Percentiles rank a stretch among this genome's conserved stretches.
Conservation (phyloP, 139 green algal species). For the Tetraselmis chui region DNA sequence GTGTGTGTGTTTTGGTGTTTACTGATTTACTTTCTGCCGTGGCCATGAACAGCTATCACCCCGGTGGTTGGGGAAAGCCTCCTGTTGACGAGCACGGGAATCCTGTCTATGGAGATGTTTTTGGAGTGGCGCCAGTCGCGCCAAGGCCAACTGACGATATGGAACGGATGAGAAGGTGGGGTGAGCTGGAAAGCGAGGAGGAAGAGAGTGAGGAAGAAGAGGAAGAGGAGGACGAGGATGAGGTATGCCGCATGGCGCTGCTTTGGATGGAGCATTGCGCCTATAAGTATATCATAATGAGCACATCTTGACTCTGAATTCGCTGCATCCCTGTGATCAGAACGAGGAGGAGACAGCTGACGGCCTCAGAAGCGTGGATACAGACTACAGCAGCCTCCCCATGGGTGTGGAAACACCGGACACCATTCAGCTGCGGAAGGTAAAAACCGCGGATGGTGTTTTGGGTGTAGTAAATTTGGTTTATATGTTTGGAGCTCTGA, state of each 20-base stretch:
- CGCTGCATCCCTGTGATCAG: slow-evolving; percentile 20
- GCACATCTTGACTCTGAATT: slow-evolving; percentile 34
- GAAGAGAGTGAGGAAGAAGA: slow-evolving; percentile 51
- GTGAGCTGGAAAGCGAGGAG: slow-evolving; percentile 66
- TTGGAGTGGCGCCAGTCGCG: slow-evolving; percentile 46
- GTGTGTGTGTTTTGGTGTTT: too few species aligned
- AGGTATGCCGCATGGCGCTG: slow-evolving; percentile 33
- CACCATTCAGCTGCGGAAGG: slow-evolving; percentile 86
- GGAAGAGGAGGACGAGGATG: slow-evolving; percentile 48
- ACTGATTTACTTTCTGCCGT: too few species aligned
- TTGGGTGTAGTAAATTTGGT: slow-evolving; percentile 5
- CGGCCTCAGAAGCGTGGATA: slow-evolving; percentile 44
- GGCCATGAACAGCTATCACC: slow-evolving; percentile 45
- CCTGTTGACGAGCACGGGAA: slow-evolving; percentile 86
- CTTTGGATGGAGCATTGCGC: background rate
- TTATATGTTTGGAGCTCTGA: slow-evolving; percentile 16
- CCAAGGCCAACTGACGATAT: slow-evolving; percentile 48
- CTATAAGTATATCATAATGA: slow-evolving; percentile 36
- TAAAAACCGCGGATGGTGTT: slow-evolving; percentile 9
- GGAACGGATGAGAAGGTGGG: slow-evolving; percentile 63
- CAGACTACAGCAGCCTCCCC: slow-evolving; percentile 60
- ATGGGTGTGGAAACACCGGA: slow-evolving; percentile 76
- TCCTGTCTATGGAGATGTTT: slow-evolving; percentile 96
- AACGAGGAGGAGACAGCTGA: slow-evolving; percentile 24
- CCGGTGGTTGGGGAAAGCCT: slow-evolving; percentile 95